phyloP scores from a whole-genome alignment of 768 basidiomycete genomes.

The Pulveroboletus sp. region DNA sequence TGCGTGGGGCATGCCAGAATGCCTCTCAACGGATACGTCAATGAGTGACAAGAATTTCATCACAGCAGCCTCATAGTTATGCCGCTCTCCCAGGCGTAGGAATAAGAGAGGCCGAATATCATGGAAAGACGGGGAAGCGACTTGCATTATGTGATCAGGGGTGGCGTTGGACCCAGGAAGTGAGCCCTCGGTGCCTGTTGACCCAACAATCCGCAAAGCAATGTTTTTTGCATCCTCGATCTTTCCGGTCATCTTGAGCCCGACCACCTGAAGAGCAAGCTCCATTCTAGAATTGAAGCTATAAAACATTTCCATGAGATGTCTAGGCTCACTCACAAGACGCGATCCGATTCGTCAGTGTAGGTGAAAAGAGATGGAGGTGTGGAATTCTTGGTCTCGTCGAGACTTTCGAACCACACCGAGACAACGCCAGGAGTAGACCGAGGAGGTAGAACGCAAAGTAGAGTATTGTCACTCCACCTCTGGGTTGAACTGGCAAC shows the following conservation, averaged over 20 bases:
- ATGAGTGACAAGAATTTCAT: constrained; percentile 78
- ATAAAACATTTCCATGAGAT: constrained; percentile 8
- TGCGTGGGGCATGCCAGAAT: constrained; percentile 37
- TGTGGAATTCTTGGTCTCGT: constrained; percentile 50
- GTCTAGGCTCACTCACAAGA: constrained; percentile 54
- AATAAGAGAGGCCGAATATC: constrained; percentile 58
- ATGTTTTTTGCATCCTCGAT: constrained; percentile 91
- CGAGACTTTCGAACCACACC: constrained; percentile 82
- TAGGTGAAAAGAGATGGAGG: constrained; percentile 78
- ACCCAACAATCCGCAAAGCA: constrained; percentile 88
- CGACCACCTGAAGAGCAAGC: constrained; percentile 90
- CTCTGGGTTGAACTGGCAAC: constrained; percentile 78
- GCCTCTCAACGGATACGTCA: constrained; percentile 52
- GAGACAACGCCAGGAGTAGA: constrained; percentile 78
- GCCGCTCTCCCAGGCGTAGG: constrained; percentile 47
- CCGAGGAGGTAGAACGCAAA: constrained; percentile 85
- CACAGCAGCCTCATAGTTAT: constrained; percentile 70
- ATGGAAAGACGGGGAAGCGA: constrained; percentile 40
- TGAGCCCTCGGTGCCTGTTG: constrained; percentile 50
- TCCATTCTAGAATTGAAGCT: constrained; percentile 66
- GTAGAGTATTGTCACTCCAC: constrained; percentile 91
- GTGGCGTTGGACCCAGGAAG: constrained; percentile 30
- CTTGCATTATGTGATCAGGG: constrained; percentile 49
- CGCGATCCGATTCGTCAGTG: constrained; percentile 83
- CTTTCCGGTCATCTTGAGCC: constrained; percentile 94